Evolutionary conservation across 768 basidiomycete species (phyloP), one percentile per base, ranked within the genome.

Genomic region (Lactifluus rugatus): DNA sequence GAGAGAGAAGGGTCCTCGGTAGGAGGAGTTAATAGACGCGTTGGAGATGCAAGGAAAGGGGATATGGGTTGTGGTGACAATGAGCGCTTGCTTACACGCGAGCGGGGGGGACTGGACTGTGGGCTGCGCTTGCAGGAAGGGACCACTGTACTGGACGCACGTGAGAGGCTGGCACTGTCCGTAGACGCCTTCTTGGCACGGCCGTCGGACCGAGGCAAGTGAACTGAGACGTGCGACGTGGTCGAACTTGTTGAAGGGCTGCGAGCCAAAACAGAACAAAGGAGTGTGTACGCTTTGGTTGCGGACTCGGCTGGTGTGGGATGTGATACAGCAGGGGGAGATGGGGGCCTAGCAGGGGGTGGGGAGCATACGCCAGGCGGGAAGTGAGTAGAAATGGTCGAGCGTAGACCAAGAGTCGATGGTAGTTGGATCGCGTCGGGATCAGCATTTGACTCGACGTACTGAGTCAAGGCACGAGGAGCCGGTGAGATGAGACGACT

Each of bases 401-500:
- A 61, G 46, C 84, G 80, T 2, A 86, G 65, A 21, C 89, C 88
- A 41, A 89, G 73, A 0, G 88, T 90, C 7, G 85, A 82, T 6
- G 88, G 88, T 1, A 90, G 70, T 11, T 74, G 64, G 48, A 90
- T 81, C 8, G 72, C 63, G n/a, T 75, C 72, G 14, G 77, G 72
- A 63, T 82, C 79, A 26, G 78, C 70, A 3, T 76, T 73, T 10
- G 83, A 80, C 52, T 78, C 83, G 37, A 86, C 76, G 65, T 83
- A 88, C 68, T 87, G 83, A 1, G 89, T 89, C 37, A 91, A 66
- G 2, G 89, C 86, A 39, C 87, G 78, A 1, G 89, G 87, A 9
- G 89, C 77, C 26, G 82, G 85, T 0, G 87, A 72, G 53, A 89
- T 71, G 31, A 88, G 76, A 48, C 77, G 69, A 42, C 75, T 74